Evolutionary conservation across 768 basidiomycete genomes (phyloP).

Genomic region (Tulasnella calospora): DNA sequence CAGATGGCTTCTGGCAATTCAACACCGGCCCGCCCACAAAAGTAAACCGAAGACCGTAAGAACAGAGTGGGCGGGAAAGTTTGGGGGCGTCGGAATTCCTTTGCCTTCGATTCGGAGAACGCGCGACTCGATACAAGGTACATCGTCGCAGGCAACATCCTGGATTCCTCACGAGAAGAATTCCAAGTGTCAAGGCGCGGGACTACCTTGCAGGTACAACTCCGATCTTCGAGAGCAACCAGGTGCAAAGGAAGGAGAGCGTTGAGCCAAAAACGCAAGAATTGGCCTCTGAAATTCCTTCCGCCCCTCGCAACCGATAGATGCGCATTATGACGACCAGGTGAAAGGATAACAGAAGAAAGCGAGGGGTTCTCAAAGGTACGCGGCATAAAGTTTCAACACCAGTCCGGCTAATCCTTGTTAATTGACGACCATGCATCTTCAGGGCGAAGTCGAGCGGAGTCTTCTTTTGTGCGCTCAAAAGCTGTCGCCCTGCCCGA

Average conservation of each 20-base stretch:
- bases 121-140: not conserved
- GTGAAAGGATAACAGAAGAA: not conserved
- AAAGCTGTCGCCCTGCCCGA: not conserved
- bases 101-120: not conserved
- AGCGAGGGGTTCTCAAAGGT: not conserved
- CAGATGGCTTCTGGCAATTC: not conserved
- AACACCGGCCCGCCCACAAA: not conserved
- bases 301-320: not conserved
- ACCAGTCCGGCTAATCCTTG: not conserved
- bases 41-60: not conserved
- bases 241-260: not conserved
- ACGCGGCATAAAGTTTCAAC: not conserved
- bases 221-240: not conserved
- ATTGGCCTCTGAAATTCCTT: not conserved
- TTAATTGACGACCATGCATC: not conserved
- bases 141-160: not conserved
- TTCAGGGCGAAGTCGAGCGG: not conserved
- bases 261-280: not conserved
- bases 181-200: not conserved
- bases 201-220: not conserved
- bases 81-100: not conserved
- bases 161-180: not conserved
- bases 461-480: not conserved
- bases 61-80: not conserved
- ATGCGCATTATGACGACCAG: not conserved